These are phyloP conservation scores for Diaporthe ampelina DNA, from an alignment of 2,329 filamentous ascomycete genomes.

Conservation along the genomic window DNA sequence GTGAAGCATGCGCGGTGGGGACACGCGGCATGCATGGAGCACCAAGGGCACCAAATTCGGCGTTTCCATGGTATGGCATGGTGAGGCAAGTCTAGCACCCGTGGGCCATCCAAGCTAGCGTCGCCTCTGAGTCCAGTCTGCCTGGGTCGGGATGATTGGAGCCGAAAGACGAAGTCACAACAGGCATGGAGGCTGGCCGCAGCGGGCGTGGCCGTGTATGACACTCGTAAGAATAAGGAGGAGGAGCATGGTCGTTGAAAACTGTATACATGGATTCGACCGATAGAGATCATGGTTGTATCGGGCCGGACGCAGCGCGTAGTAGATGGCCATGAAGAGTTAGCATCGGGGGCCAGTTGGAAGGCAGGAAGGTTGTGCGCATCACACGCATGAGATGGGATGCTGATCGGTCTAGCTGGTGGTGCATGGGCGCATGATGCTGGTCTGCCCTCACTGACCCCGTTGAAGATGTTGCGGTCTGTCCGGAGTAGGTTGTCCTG, in stretches of 20 bases:
- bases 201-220: neutral
- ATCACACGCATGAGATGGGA: neutral
- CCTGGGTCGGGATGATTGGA: neutral
- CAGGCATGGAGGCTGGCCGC: conserved; percentile 9
- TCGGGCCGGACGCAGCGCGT: conserved; percentile 1
- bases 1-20: conserved; percentile 1
- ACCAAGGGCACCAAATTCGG: neutral
- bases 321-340: conserved; percentile 11
- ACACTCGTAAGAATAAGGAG: neutral
- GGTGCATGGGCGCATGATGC: neutral
- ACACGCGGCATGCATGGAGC: neutral
- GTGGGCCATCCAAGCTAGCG: neutral
- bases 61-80: neutral
- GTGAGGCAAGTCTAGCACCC: neutral
- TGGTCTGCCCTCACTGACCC: neutral
- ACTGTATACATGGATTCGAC: neutral
- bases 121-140: neutral
- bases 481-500: too few relatives aligned
- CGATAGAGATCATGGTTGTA: conserved; percentile 4
- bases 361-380: neutral
- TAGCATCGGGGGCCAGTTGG: neutral
- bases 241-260: neutral
- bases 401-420: neutral
- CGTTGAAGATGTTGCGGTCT: neutral
- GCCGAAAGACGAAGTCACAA: neutral